Evolutionary conservation across 805 yeast genomes (phyloP).

Genomic region (Metschnikowia peoriensis): DNA sequence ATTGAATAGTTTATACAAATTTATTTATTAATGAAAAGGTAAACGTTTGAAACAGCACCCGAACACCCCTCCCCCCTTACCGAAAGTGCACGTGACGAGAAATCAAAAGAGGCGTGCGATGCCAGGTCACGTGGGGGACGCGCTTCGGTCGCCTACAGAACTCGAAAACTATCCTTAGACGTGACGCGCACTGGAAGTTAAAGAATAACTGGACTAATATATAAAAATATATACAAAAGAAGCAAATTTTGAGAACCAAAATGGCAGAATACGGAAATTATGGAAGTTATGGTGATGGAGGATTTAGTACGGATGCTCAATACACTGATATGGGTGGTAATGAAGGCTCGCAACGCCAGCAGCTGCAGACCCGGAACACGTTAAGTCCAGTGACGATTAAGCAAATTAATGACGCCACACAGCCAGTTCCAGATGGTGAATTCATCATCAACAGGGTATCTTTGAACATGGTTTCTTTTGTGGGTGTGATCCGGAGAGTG

Average conservation of each 20-base stretch:
- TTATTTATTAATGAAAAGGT: too few species aligned
- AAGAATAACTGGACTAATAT: background rate
- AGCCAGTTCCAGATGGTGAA: constrained; percentile 65
- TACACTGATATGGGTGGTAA: constrained; percentile 10
- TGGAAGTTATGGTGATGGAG: constrained; percentile 20
- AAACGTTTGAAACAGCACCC: too few species aligned
- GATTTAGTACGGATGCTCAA: constrained; percentile 16
- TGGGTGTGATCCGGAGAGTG: constrained; percentile 69
- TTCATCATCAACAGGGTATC: constrained; percentile 59
- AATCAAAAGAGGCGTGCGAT: too few species aligned
- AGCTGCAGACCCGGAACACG: constrained; percentile 16
- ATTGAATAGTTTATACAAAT: background rate
- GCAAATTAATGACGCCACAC: constrained; percentile 62
- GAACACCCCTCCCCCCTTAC: too few species aligned
- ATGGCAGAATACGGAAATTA: constrained; percentile 16
- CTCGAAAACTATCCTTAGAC: background rate
- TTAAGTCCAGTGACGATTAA: constrained; percentile 70
- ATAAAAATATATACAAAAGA: too few species aligned
- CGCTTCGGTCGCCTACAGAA: background rate
- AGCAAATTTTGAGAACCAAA: too few species aligned
- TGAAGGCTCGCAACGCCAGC: constrained; percentile 15
- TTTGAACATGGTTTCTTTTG: constrained; percentile 58
- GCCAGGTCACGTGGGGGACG: constrained; percentile 15
- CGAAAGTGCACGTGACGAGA: too few species aligned
- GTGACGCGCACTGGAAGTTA: background rate